These are phyloP conservation scores for Luvunga scandens DNA, from an alignment of 345 rosid species.

Conservation along the genomic window DNA sequence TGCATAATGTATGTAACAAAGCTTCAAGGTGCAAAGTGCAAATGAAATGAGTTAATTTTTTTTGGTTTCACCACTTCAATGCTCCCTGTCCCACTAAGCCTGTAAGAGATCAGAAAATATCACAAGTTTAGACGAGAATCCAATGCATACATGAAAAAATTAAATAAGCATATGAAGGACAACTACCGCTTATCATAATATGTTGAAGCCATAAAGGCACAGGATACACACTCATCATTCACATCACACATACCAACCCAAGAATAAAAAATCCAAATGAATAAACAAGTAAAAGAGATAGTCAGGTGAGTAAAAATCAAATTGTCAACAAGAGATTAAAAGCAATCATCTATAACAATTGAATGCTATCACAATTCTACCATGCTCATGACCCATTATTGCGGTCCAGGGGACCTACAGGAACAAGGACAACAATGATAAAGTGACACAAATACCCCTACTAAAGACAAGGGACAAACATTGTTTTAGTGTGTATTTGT, in stretches of 20 bases:
- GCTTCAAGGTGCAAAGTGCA: conserved; percentile 25
- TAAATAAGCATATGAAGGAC: conserved; percentile 40
- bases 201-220: conserved; percentile 29
- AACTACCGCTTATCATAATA: conserved; percentile 30
- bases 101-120: conserved; percentile 34
- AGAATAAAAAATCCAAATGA: conserved; percentile 9
- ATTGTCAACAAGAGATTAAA: conserved; percentile 16
- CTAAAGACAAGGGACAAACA: not conserved
- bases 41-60: conserved; percentile 18
- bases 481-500: not conserved
- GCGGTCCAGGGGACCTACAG: conserved; percentile 26
- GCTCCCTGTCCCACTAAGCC: conserved; percentile 58
- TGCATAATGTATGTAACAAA: conserved; percentile 61
- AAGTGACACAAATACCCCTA: conserved; percentile 34
- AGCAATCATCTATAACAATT: conserved; percentile 12
- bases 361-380: conserved; percentile 18
- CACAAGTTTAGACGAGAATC: conserved; percentile 34
- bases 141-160: conserved; percentile 35
- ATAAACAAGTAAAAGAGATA: no score
- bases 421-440: conserved; percentile 15
- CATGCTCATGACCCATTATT: conserved; percentile 31
- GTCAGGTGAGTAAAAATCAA: not conserved
- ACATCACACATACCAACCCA: conserved; percentile 19
- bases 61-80: conserved; percentile 45
- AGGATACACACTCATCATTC: conserved; percentile 17